Percentiles rank a stretch among this genome's conserved stretches.
Conservation (phyloP, 2,329 filamentous ascomycete genomes). For the Taxawa tesnikishii region DNA sequence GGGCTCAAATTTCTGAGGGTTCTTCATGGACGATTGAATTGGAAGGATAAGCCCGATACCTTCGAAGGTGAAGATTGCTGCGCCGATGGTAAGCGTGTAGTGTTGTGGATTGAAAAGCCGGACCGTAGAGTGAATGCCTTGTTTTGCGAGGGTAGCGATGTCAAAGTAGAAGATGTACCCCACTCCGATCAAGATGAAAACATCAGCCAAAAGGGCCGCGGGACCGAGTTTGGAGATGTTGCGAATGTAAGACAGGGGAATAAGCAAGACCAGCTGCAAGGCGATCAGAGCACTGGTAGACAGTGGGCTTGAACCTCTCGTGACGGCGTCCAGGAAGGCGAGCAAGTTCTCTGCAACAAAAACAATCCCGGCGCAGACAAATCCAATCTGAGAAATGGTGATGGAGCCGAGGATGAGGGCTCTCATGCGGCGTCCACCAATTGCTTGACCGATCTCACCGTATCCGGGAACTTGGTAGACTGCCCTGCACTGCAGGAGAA, state of each 20-base stretch:
- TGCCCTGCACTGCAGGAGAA: constrained; percentile 55
- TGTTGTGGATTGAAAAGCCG: constrained; percentile 55
- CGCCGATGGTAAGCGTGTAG: constrained; percentile 60
- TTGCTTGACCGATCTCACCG: constrained; percentile 57
- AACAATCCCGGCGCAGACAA: constrained; percentile 66
- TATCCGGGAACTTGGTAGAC: constrained; percentile 56
- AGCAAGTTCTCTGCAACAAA: constrained; percentile 65
- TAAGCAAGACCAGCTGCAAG: constrained; percentile 50
- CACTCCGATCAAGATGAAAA: constrained; percentile 59
- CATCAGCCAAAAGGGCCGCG: constrained; percentile 55
- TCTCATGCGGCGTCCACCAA: constrained; percentile 52
- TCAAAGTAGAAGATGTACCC: constrained; percentile 65
- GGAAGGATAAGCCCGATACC: constrained; percentile 66
- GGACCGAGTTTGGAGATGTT: constrained; percentile 65
- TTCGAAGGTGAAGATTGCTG: constrained; percentile 68
- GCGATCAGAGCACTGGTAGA: constrained; percentile 50
- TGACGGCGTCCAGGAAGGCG: constrained; percentile 54
- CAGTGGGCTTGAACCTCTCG: constrained; percentile 31
- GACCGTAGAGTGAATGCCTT: constrained; percentile 50
- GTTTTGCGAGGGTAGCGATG: constrained; percentile 40
- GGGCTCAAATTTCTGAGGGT: constrained; percentile 53
- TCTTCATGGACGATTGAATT: constrained; percentile 63
- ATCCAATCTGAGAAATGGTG: constrained; percentile 62
- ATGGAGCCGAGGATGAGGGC: constrained; percentile 57
- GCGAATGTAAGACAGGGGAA: constrained; percentile 57